A percentile compares a stretch with the other conserved stretches of the same genome.
These are phyloP conservation scores for Apium graveolens DNA, from an alignment of 129 eudicot genomes.

Conservation along the genomic window DNA sequence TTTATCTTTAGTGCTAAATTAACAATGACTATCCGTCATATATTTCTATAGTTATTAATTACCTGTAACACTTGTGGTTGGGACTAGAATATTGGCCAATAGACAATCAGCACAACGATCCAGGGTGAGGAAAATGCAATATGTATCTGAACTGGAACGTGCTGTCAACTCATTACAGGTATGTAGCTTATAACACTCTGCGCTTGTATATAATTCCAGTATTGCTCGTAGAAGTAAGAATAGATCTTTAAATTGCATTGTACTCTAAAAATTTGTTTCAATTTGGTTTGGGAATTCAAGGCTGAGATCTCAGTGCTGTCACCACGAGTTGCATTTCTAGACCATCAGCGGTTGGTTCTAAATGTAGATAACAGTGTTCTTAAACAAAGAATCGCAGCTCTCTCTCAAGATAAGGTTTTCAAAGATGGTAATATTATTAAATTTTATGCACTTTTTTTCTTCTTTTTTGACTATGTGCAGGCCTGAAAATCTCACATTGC, in stretches of 20 bases:
- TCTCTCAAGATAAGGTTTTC: slow-evolving; percentile 85
- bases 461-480: background rate
- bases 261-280: background rate
- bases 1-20: background rate
- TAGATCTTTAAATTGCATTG: background rate
- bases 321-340: slow-evolving; percentile 87
- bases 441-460: background rate
- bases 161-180: slow-evolving; percentile 90
- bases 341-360: slow-evolving; percentile 78
- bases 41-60: background rate
- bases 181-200: slow-evolving; percentile 8
- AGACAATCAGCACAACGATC: slow-evolving; percentile 97
- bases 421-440: slow-evolving; percentile 55
- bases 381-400: slow-evolving; percentile 87
- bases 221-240: background rate
- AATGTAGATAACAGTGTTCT: slow-evolving; percentile 86
- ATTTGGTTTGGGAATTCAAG: slow-evolving; percentile 18
- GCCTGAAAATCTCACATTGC: background rate
- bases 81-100: slow-evolving; percentile 68
- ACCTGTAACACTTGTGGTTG: background rate
- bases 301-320: slow-evolving; percentile 85
- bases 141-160: slow-evolving; percentile 89
- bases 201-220: background rate
- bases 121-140: slow-evolving; percentile 89
- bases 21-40: background rate